Evolutionary conservation across 2,329 filamentous ascomycete species (phyloP).

Genomic region (Penicillium frequentans): DNA sequence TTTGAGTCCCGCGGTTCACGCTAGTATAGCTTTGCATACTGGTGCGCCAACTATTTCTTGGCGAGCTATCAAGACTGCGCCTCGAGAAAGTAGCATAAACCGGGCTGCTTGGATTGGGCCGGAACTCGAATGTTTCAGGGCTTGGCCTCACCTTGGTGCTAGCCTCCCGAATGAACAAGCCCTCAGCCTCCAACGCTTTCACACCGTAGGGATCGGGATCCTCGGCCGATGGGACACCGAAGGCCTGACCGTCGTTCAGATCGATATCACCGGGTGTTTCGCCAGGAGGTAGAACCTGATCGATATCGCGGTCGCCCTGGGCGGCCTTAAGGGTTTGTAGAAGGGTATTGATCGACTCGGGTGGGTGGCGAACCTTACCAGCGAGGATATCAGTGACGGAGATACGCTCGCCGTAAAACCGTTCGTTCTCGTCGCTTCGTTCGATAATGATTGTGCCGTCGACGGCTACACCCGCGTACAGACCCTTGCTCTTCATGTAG

Average conservation of each 20-base stretch:
- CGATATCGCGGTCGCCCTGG: slow-evolving; percentile 74
- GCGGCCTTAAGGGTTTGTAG: slow-evolving; percentile 85
- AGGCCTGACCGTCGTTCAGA: slow-evolving; percentile 49
- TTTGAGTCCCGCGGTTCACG: slow-evolving; percentile 66
- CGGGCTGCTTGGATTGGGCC: slow-evolving; percentile 73
- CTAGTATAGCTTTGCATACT: slow-evolving; percentile 66
- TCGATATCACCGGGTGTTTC: slow-evolving; percentile 76
- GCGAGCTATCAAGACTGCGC: slow-evolving; percentile 68
- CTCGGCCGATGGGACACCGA: slow-evolving; percentile 75
- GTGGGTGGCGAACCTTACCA: slow-evolving; percentile 60
- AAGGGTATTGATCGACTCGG: slow-evolving; percentile 59
- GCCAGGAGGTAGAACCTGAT: slow-evolving; percentile 63
- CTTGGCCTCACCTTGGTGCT: slow-evolving; percentile 71
- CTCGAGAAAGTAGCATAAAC: slow-evolving; percentile 58
- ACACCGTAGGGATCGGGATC: slow-evolving; percentile 94
- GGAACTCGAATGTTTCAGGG: slow-evolving; percentile 81
- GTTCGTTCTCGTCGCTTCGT: slow-evolving; percentile 82
- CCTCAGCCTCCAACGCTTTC: slow-evolving; percentile 77
- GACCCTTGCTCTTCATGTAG: slow-evolving; percentile 85
- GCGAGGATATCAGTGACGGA: slow-evolving; percentile 63
- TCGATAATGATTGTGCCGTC: slow-evolving; percentile 87
- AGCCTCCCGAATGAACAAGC: slow-evolving; percentile 87
- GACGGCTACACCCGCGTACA: slow-evolving; percentile 83
- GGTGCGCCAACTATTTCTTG: slow-evolving; percentile 62
- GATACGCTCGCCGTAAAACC: slow-evolving; percentile 73